Conservation (phyloP, 805 yeast genomes). For the Saccharomycopsis guyanensis region DNA sequence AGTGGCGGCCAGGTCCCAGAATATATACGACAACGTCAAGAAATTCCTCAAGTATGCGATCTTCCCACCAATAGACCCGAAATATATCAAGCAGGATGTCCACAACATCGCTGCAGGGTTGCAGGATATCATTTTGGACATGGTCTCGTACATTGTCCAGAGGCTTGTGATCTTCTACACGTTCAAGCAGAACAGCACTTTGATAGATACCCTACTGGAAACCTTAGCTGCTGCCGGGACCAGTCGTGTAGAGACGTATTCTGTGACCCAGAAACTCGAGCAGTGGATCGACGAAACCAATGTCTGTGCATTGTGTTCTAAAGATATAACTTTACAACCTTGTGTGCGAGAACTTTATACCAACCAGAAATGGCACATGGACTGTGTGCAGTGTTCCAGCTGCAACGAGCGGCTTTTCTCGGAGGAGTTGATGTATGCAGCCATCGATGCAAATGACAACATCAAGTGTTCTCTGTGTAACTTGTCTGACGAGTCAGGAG, state of each 20-base stretch:
- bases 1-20: constrained; percentile 4
- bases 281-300: constrained; percentile 12
- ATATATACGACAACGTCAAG: background rate
- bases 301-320: constrained; percentile 7
- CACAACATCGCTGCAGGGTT: background rate
- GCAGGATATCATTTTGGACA: constrained; percentile 2
- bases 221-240: background rate
- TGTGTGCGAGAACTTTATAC: constrained; percentile 11
- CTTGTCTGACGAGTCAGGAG: too few species aligned
- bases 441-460: background rate
- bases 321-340: constrained; percentile 4
- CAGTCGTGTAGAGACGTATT: constrained; percentile 5
- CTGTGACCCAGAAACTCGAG: constrained; percentile 11
- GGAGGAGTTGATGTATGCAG: constrained; percentile 6
- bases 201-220: background rate
- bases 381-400: constrained; percentile 9
- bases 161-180: constrained; percentile 8
- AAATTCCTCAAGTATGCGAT: constrained; percentile 13
- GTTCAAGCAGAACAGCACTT: constrained; percentile 2
- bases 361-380: constrained; percentile 15
- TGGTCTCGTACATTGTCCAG: constrained; percentile 12
- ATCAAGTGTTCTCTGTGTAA: background rate
- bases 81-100: constrained; percentile 9
- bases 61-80: constrained; percentile 12
- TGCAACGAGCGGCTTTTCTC: constrained; percentile 9